Evolutionary conservation across 208 protist species (phyloP).

Genomic region (Trypanosoma melophagium): DNA sequence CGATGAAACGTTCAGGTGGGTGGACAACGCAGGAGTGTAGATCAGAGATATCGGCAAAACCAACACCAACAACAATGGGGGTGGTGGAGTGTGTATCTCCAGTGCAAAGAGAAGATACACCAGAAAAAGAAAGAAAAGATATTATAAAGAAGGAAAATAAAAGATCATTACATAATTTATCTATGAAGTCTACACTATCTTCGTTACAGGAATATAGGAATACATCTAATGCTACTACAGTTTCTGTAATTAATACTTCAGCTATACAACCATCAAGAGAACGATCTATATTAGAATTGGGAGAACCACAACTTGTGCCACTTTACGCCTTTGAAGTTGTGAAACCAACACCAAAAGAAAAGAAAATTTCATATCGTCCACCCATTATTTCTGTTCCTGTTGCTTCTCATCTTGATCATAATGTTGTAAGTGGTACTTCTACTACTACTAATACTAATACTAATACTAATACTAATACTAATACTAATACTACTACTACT

Average conservation of each 20-base stretch:
- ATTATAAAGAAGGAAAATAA: neutral
- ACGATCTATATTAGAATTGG: conserved; percentile 19
- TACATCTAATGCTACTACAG: too few species aligned
- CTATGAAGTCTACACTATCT: too few species aligned
- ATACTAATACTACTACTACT: too few species aligned
- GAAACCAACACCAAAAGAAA: neutral
- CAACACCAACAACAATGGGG: neutral
- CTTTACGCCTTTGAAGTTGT: conserved; percentile 26
- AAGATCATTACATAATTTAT: too few species aligned
- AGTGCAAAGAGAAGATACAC: neutral
- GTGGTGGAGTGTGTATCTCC: too few species aligned
- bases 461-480: too few species aligned
- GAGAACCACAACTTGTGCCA: conserved; percentile 11
- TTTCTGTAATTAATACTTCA: neutral
- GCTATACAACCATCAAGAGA: neutral
- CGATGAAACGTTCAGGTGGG: neutral
- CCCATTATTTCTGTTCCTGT: neutral
- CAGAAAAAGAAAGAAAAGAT: neutral
- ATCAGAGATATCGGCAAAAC: neutral
- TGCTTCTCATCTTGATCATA: neutral
- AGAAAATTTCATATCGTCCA: neutral
- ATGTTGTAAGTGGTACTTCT: neutral
- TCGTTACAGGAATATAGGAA: too few species aligned
- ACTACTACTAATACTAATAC: too few species aligned
- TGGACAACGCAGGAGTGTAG: neutral